Conservation (phyloP, 2,329 filamentous ascomycete species). For the Clonostachys chloroleuca region DNA sequence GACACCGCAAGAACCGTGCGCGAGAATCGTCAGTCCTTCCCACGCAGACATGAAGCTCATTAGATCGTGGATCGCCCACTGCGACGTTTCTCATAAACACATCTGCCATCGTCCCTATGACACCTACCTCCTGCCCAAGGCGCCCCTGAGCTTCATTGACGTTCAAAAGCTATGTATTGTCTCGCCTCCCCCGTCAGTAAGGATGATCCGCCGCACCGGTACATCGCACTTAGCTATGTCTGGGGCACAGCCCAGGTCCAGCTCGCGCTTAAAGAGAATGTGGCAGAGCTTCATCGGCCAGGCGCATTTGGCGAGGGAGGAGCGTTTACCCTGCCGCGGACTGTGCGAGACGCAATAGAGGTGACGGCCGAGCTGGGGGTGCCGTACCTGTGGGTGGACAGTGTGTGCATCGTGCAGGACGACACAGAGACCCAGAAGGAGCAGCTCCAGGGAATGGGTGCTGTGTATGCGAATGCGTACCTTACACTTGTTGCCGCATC, state of each 20-base stretch:
- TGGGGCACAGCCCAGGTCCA: background rate
- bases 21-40: background rate
- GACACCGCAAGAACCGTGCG: background rate
- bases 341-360: conserved; percentile 36
- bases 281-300: background rate
- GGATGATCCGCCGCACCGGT: background rate
- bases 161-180: background rate
- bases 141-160: background rate
- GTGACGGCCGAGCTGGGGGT: conserved; percentile 34
- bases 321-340: conserved; percentile 24
- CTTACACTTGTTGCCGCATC: background rate
- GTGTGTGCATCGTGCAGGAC: conserved; percentile 38
- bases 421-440: conserved; percentile 10
- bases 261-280: background rate
- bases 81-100: background rate
- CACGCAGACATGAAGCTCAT: background rate
- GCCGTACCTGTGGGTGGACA: conserved; percentile 40
- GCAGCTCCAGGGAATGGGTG: background rate
- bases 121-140: background rate
- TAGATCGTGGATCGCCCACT: background rate
- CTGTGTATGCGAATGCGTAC: background rate
- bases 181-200: background rate
- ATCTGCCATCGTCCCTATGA: background rate
- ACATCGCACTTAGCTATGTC: background rate
- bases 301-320: background rate